Conservation (phyloP, 257 asterid genomes). For the Ligustrum vulgare region DNA sequence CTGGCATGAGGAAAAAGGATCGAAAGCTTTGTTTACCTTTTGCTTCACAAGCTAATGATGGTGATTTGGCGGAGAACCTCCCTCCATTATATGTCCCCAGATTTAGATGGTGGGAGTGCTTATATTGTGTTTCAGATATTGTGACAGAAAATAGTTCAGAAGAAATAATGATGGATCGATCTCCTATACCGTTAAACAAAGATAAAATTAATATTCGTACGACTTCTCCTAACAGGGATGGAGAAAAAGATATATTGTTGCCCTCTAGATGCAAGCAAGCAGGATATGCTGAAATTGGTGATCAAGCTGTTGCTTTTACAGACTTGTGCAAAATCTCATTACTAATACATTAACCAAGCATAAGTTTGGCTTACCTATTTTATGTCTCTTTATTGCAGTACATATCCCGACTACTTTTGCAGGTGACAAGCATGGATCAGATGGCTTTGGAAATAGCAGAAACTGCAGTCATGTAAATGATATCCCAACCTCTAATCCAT, state of each 20-base stretch:
- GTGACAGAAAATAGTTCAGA: not conserved
- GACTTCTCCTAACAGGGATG: not conserved
- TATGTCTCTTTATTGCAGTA: not conserved
- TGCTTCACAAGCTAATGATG: constrained; percentile 28
- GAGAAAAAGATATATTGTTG: not conserved
- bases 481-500: not conserved
- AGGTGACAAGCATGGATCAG: not conserved
- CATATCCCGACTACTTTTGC: not conserved
- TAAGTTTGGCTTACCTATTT: not conserved
- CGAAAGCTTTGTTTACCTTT: constrained; percentile 44
- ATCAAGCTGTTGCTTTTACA: not conserved
- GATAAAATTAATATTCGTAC: not conserved
- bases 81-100: not conserved
- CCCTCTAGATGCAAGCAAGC: not conserved
- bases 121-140: not conserved
- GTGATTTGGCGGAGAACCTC: constrained; percentile 29
- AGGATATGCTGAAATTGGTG: not conserved
- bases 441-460: not conserved
- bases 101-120: constrained; percentile 1
- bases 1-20: constrained; percentile 57
- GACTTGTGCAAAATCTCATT: not conserved
- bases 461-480: not conserved
- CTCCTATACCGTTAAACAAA: not conserved
- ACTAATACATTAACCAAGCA: not conserved
- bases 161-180: not conserved